Conservation (phyloP, 2,329 filamentous ascomycete species). For the Colletotrichum shisoi region DNA sequence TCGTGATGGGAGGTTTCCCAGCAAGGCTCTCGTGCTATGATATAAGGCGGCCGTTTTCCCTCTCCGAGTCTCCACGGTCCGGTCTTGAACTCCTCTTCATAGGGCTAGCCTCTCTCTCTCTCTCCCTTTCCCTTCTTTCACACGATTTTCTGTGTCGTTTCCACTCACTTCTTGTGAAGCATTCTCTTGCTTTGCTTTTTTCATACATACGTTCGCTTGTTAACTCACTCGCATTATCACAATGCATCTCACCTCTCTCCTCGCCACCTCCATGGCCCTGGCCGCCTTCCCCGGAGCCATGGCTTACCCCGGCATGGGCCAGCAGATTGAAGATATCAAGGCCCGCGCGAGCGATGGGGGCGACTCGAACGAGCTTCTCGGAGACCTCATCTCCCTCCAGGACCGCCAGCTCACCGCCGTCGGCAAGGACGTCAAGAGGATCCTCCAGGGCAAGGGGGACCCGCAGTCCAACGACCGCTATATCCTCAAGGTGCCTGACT, state of each 20-base stretch:
- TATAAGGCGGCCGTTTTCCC: slow-evolving; percentile 24
- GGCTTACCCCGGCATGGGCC: slow-evolving; percentile 39
- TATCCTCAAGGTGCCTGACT: slow-evolving; percentile 37
- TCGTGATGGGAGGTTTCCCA: background rate
- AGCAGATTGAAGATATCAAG: slow-evolving; percentile 39
- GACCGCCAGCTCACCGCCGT: slow-evolving; percentile 37
- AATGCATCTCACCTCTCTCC: slow-evolving; percentile 38
- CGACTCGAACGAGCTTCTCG: slow-evolving; percentile 40
- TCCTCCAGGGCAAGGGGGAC: slow-evolving; percentile 39
- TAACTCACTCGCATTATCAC: background rate
- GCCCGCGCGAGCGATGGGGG: slow-evolving; percentile 25
- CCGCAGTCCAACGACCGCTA: slow-evolving; percentile 42
- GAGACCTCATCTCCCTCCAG: slow-evolving; percentile 39
- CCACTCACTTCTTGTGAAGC: slow-evolving; percentile 11
- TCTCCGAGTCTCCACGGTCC: background rate
- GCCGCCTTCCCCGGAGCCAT: slow-evolving; percentile 33
- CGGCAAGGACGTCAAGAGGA: slow-evolving; percentile 39
- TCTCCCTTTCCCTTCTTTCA: slow-evolving; percentile 9
- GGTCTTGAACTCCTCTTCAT: background rate
- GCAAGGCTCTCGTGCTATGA: slow-evolving; percentile 1
- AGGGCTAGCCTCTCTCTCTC: slow-evolving; percentile 11
- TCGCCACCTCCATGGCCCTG: slow-evolving; percentile 36
- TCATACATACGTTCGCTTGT: background rate
- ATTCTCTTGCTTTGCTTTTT: background rate
- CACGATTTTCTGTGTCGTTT: slow-evolving; percentile 9